These are phyloP conservation scores for Exsudoporus frostii DNA, from an alignment of 768 basidiomycete genomes.

Conservation along the genomic window DNA sequence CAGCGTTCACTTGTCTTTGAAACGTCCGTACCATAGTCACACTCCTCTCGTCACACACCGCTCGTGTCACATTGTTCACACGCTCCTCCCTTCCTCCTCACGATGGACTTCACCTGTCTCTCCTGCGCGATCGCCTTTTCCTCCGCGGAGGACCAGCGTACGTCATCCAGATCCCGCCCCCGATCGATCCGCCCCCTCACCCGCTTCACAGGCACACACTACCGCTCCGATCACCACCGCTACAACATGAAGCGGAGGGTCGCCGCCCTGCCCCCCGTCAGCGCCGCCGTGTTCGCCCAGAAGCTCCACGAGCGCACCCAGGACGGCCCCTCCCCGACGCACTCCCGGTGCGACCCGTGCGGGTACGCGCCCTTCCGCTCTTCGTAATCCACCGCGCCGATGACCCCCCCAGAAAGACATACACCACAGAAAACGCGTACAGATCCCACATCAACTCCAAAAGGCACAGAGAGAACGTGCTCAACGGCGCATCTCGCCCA, in stretches of 20 bases:
- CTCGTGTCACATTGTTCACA: conserved; percentile 7
- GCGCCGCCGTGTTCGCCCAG: conserved; percentile 72
- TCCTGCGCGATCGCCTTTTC: conserved; percentile 88
- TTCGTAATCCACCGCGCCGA: not conserved
- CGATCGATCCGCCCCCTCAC: not conserved
- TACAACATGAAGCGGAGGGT: conserved; percentile 99
- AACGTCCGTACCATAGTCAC: conserved; percentile 18
- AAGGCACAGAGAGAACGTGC: conserved; percentile 80
- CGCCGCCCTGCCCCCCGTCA: conserved; percentile 84
- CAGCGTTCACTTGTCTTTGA: conserved; percentile 27
- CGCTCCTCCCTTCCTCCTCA: not conserved
- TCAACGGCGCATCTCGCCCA: conserved; percentile 38
- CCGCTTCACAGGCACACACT: conserved; percentile 65
- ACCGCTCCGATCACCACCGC: conserved; percentile 90
- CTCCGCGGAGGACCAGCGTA: conserved; percentile 80
- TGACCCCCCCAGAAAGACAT: conserved; percentile 63
- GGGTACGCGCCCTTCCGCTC: conserved; percentile 49
- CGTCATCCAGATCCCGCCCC: conserved; percentile 23
- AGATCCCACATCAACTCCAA: conserved; percentile 84
- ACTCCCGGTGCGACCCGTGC: conserved; percentile 75
- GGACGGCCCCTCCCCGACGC: conserved; percentile 60
- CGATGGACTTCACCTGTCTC: conserved; percentile 62
- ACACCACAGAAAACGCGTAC: conserved; percentile 87
- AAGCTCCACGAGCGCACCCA: conserved; percentile 79
- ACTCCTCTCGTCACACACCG: not conserved